Evolutionary conservation across 768 basidiomycete genomes (phyloP), one percentile per base, ranked within the genome.

Genomic region (Punctularia strigosozonata): DNA sequence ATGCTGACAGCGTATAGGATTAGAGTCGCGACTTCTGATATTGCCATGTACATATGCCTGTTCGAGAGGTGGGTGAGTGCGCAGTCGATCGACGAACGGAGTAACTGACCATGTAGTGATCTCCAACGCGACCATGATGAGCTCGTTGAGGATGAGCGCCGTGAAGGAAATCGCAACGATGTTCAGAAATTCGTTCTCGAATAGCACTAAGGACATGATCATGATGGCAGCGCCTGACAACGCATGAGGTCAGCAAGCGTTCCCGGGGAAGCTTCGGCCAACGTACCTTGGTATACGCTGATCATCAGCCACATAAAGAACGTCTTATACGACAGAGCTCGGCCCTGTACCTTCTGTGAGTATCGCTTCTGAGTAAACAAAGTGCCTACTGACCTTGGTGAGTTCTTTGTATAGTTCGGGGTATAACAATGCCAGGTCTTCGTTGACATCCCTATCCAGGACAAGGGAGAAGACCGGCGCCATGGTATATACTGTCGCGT

Each of bases 251-350:
- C 18, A 32, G 37, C 19, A 7, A 20, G 40, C 30, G 40, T 21
- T 36, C 25, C 21, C 26, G 34, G 19, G 23, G 15, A n/a, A n/a
- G n/a, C n/a, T n/a, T 20, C 21, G 37, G 21, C 8, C 19, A 33
- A 61, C 25, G 15, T 38, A 82, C 92, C 94, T 75, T 99, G 95
- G 60, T 98, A 99, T 35, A 97, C 65, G 53, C 90, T 94, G 54
- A 98, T 90, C 78, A 92, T 88, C 44, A 91, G 61, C 95, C 95
- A 99, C 44, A 82, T 75, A 66, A 98, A 98, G 66, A 99, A 99
- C 0, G 95, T 99, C 68, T 95, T 98, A 66, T 85, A 92, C 12
- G 90, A 94, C 37, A 98, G 58, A 3, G 87, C 80, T 39, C 95
- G 87, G 4, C 94, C 94, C 89, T 94, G 51, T 2, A 36, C 32